phyloP scores from a whole-genome alignment of 306 rosid species.

The Citrullus colocynthis region DNA sequence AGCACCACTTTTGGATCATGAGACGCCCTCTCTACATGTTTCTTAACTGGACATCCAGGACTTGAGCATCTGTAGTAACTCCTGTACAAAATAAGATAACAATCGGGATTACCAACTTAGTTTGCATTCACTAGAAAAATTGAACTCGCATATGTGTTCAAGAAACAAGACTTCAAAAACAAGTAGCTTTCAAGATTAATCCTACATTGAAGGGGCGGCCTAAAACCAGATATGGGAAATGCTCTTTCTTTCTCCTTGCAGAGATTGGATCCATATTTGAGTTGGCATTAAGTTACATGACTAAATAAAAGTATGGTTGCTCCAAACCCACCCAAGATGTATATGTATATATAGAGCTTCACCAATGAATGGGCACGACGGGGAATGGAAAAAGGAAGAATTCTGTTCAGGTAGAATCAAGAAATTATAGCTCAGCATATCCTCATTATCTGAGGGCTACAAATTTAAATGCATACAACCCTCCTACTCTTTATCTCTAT shows the following conservation, averaged over 20 bases:
- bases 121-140: neutral
- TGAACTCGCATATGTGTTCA: neutral
- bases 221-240: neutral
- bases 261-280: neutral
- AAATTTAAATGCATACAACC: neutral
- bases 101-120: neutral
- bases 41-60: conserved; percentile 82
- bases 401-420: neutral
- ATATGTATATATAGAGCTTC: neutral
- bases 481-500: neutral
- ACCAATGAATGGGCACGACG: neutral
- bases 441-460: neutral
- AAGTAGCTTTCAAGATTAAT: neutral
- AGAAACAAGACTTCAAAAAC: neutral
- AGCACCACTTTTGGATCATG: conserved; percentile 51
- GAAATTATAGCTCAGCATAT: neutral
- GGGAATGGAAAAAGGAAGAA: neutral
- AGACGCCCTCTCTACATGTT: conserved; percentile 79
- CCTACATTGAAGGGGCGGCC: neutral
- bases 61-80: conserved; percentile 85
- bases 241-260: neutral
- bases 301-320: neutral
- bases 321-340: neutral
- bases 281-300: neutral
- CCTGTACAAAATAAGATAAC: conserved; percentile 34